Conservation (phyloP, 768 basidiomycete species). For the Polyporus arcularius region DNA sequence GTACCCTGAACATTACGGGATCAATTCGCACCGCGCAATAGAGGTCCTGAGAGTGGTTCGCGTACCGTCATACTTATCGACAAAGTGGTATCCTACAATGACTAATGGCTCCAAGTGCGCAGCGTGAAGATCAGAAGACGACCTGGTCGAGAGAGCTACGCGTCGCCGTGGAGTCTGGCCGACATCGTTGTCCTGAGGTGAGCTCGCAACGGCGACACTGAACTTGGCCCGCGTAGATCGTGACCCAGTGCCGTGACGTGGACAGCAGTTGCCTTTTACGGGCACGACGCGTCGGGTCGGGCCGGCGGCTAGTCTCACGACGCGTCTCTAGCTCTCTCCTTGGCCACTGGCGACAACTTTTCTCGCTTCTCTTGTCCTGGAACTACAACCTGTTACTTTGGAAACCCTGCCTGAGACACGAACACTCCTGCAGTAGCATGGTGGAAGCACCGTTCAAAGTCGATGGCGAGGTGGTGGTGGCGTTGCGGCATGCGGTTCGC, state of each 20-base stretch:
- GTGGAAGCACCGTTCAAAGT: conserved; percentile 27
- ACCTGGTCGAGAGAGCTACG: too few relatives aligned
- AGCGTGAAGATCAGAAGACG: too few relatives aligned
- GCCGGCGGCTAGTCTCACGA: too few relatives aligned
- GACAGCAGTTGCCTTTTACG: not conserved
- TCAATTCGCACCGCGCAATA: not conserved
- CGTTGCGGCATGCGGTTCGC: conserved; percentile 60
- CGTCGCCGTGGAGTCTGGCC: not conserved
- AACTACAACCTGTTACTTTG: too few relatives aligned
- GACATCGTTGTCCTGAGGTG: not conserved
- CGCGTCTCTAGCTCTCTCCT: too few relatives aligned
- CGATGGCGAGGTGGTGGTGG: conserved; percentile 53
- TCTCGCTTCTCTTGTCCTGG: too few relatives aligned
- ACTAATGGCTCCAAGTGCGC: too few relatives aligned
- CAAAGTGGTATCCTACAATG: too few relatives aligned
- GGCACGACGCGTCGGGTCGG: too few relatives aligned
- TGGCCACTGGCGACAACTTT: too few relatives aligned
- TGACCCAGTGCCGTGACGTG: conserved; percentile 7
- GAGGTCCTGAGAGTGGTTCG: not conserved
- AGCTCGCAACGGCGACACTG: conserved; percentile 4
- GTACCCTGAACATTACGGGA: not conserved
- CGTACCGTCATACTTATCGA: conserved; percentile 1
- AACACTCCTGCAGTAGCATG: not conserved
- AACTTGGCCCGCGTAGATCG: not conserved
- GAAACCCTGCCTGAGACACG: not conserved